Base-by-base conservation (phyloP, 768 basidiomycete genomes). In the Favolaschia claudopus region DNA sequence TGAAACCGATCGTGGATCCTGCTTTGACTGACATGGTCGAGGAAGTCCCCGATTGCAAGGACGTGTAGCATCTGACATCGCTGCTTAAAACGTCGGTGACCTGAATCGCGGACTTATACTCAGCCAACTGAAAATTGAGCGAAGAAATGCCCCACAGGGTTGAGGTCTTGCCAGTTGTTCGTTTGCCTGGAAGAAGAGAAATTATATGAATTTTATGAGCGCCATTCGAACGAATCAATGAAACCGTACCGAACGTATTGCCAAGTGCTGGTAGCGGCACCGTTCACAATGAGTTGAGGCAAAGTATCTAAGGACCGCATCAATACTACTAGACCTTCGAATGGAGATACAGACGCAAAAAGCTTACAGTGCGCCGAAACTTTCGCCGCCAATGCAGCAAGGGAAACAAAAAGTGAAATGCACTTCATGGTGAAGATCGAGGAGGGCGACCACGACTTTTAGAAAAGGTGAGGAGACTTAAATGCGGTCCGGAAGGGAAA, bases 271-370 rank as follows among this genome's bases (percentile, higher is more conserved):
- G 63, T 70, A 1, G 50, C 60, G 7, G 46, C 48, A 25, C 70
- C 69, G n/a, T 55, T 59, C 31, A 64, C 55, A 22, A 69, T 65
- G 48, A 73, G 68, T 4, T 60, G 63, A 5, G 69, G 68, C 55
- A 66, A 71, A 5, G 64, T 69, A 55, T 73, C 72, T 73, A 46
- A 13, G 17, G 31, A 17, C 27, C 7, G 28, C 13, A 43, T 29
- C 6, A 17, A n/a, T 19, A 22, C 6, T 32, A 1, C 15, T 15
- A 27, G n/a, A 38, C 4, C 19, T 9, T 6, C 20, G 15, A 14
- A 5, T 5, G 22, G 24, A 38, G 9, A 38, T n/a, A 5, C 24
- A 15, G 9, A 53, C 40, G 28, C 14, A n/a, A n/a, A 22, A 34
- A 14, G 25, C 33, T 17, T 24, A 52, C 60, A 62, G 33, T 62